Evolutionary conservation across 169 alveolate species (phyloP).

Genomic region (Plasmodium gonderi): DNA sequence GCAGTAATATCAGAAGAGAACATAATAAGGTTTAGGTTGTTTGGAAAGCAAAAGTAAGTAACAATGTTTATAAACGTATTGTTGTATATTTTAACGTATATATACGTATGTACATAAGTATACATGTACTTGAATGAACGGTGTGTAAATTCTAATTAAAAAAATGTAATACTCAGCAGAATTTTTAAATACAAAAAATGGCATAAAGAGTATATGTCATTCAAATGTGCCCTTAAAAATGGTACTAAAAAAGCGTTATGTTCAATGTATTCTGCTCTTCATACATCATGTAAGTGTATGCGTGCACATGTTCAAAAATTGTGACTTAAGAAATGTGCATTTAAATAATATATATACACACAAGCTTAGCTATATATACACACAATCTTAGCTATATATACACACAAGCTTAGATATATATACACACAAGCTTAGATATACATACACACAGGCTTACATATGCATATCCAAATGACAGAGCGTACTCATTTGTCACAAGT

Average conservation of each 20-base stretch:
- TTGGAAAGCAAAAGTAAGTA: no score
- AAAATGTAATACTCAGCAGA: neutral
- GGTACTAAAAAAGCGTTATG: neutral
- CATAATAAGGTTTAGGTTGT: no score
- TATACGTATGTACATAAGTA: neutral
- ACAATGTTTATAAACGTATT: no score
- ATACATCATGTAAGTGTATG: neutral
- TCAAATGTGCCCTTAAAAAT: neutral
- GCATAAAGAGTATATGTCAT: neutral
- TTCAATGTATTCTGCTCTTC: neutral
- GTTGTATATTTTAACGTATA: slow-evolving; percentile 6
- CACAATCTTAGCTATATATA: neutral
- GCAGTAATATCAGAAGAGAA: neutral
- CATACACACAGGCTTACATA: neutral
- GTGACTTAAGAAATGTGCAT: no score
- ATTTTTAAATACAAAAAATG: neutral
- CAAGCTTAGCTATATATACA: neutral
- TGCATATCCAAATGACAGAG: neutral
- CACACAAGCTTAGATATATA: neutral
- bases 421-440: neutral
- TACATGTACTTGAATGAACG: neutral
- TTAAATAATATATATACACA: no score
- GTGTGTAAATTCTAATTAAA: neutral
- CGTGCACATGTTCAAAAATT: neutral
- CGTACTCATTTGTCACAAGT: neutral